phyloP scores from a whole-genome alignment of 768 basidiomycete genomes.

The Suillus plorans region DNA sequence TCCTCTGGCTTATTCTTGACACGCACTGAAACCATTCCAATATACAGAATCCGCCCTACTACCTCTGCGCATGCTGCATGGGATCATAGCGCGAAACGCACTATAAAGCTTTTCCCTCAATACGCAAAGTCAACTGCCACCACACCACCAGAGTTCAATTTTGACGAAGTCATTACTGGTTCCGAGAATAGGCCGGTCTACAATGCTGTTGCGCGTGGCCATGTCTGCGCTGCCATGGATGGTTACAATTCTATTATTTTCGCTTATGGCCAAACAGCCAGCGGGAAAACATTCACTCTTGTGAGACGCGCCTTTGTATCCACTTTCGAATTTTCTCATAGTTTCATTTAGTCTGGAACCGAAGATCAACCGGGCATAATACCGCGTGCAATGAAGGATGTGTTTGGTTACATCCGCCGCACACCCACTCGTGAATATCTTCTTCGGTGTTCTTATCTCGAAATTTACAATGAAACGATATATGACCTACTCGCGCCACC shows the following conservation, averaged over 20 bases:
- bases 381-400: slow-evolving; percentile 87
- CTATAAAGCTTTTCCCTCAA: slow-evolving; percentile 62
- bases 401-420: slow-evolving; percentile 79
- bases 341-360: slow-evolving; percentile 55
- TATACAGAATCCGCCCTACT: slow-evolving; percentile 62
- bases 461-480: slow-evolving; percentile 94
- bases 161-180: slow-evolving; percentile 76
- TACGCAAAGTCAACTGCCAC: slow-evolving; percentile 47
- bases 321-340: slow-evolving; percentile 30
- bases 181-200: slow-evolving; percentile 81
- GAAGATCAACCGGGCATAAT: slow-evolving; percentile 92
- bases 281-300: slow-evolving; percentile 72
- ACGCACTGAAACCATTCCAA: slow-evolving; percentile 2
- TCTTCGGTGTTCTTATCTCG: slow-evolving; percentile 93
- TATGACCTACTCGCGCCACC: slow-evolving; percentile 84
- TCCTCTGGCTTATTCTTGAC: slow-evolving; percentile 8
- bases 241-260: slow-evolving; percentile 97
- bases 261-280: slow-evolving; percentile 89
- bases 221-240: slow-evolving; percentile 91
- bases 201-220: slow-evolving; percentile 69
- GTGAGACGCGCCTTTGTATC: slow-evolving; percentile 27
- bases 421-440: slow-evolving; percentile 86
- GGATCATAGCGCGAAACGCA: slow-evolving; percentile 44
- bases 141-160: slow-evolving; percentile 54
- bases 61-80: slow-evolving; percentile 50